Conservation (phyloP, 192 early-diverging fungal species). For the Oehlia diaphana region DNA sequence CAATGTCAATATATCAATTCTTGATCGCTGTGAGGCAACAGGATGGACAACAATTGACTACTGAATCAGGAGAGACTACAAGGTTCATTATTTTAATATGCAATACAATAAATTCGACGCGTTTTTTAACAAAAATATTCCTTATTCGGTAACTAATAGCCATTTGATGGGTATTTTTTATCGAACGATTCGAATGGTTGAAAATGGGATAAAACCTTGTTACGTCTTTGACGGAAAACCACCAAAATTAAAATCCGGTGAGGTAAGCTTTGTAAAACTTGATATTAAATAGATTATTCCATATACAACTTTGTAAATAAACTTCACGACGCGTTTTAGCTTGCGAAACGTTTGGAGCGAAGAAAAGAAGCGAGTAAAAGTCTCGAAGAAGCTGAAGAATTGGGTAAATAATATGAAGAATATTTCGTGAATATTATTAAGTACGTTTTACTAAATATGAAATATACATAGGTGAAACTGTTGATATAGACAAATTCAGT, state of each 20-base stretch:
- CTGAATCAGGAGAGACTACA: slow-evolving; percentile 89
- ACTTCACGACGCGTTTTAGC: slow-evolving; percentile 32
- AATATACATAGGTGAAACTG: slow-evolving; percentile 56
- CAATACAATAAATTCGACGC: neutral
- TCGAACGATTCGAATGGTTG: slow-evolving; percentile 94
- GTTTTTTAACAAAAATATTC: neutral
- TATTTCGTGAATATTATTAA: neutral
- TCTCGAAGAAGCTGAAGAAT: slow-evolving; percentile 72
- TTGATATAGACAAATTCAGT: slow-evolving; percentile 83
- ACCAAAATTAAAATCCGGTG: slow-evolving; percentile 86
- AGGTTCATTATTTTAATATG: slow-evolving; percentile 47
- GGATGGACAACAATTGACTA: slow-evolving; percentile 88
- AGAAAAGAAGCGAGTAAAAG: slow-evolving; percentile 70
- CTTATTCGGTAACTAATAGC: slow-evolving; percentile 41
- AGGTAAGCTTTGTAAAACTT: slow-evolving; percentile 52
- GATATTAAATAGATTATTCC: neutral
- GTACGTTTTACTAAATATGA: neutral
- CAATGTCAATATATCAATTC: slow-evolving; percentile 98
- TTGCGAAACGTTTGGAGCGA: slow-evolving; percentile 71
- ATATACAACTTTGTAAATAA: slow-evolving; percentile 11
- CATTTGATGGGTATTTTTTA: slow-evolving; percentile 98
- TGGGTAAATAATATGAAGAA: slow-evolving; percentile 38
- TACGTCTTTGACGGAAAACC: slow-evolving; percentile 99
- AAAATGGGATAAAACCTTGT: slow-evolving; percentile 92
- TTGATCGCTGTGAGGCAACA: slow-evolving; percentile 89